Base-by-base conservation (phyloP, 768 basidiomycete species). In the Leccinellum luteum region DNA sequence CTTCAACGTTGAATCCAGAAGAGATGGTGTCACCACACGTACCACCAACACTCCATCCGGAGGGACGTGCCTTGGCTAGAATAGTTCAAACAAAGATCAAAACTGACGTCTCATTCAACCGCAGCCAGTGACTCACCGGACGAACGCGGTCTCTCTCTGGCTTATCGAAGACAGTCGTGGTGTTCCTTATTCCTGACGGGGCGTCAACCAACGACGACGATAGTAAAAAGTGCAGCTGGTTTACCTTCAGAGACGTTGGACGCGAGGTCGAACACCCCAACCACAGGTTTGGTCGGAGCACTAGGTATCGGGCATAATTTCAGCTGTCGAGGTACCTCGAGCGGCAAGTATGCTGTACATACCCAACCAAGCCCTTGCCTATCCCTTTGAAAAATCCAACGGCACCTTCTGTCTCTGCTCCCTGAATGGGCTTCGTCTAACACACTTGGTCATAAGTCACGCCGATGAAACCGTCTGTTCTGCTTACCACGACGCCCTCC, bases 361-460 rank as follows among this genome's bases (percentile, higher is more conserved):
- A 95, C 92, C 97, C 97, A 54, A 97, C 93, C 49, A 98, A 78
- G 19, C 97, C 94, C 72, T 94, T 96, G 25, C 97, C 97, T 30
- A 99, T 85, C 12, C 97, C 97, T 73, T 97, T 98, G 81, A 98
- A 94, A 75, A 99, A 99, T 3, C 97, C 97, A 25, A 92, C 75
- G 0, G 96, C 95, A 14, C 97, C 97, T 69, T 89, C 95, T 9
- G 85, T 79, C 67, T 98, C 96, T 1, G 97, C 97, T 5, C 97
- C 97, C 74, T 98, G 95, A 47, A 99, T 85, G 3, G 97, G 97
- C 68, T 98, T 97, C 74, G 94, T 88, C 95, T 96, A 63, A 17
- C 41, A 43, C 21, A 61, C 27, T 21, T 48, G 8, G 53, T 58
- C 28, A 67, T 59, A 25, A 31, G 50, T 17, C 43, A 13, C 17